Percentiles rank a stretch among this genome's conserved stretches.
Conservation (phyloP, 2,329 filamentous ascomycete genomes). For the Cercospora berteroae region DNA sequence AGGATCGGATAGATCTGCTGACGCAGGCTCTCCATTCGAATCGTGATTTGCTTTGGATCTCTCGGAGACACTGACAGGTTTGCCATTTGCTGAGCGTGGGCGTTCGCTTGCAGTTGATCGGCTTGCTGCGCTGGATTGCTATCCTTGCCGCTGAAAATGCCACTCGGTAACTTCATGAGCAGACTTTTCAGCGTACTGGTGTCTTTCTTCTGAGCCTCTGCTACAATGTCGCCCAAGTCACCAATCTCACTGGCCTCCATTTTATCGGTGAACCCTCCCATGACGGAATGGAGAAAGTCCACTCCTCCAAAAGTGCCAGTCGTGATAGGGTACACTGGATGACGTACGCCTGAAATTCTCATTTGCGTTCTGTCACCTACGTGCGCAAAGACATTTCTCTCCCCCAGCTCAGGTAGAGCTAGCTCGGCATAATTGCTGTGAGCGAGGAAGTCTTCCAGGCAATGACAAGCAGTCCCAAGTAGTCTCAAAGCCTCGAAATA, state of each 20-base stretch:
- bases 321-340: constrained; percentile 73
- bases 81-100: constrained; percentile 70
- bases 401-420: constrained; percentile 81
- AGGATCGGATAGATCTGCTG: constrained; percentile 84
- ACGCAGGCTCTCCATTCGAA: constrained; percentile 69
- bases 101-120: constrained; percentile 75
- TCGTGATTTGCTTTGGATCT: constrained; percentile 78
- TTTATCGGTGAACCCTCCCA: constrained; percentile 78
- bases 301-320: constrained; percentile 94
- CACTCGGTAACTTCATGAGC: constrained; percentile 77
- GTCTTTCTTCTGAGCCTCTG: constrained; percentile 57
- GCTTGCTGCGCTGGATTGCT: constrained; percentile 72
- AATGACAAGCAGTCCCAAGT: constrained; percentile 87
- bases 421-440: constrained; percentile 93
- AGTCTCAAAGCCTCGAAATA: constrained; percentile 83
- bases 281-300: constrained; percentile 74
- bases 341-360: constrained; percentile 63
- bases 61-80: constrained; percentile 71
- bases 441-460: constrained; percentile 86
- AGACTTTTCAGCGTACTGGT: constrained; percentile 78
- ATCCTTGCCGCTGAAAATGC: constrained; percentile 64
- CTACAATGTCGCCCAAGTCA: constrained; percentile 78
- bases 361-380: constrained; percentile 72
- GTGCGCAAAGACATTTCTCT: constrained; percentile 79
- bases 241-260: constrained; percentile 87